phyloP scores from a whole-genome alignment of 228 moss, liverwort and hornwort genomes.

The Sphagnum fallax region DNA sequence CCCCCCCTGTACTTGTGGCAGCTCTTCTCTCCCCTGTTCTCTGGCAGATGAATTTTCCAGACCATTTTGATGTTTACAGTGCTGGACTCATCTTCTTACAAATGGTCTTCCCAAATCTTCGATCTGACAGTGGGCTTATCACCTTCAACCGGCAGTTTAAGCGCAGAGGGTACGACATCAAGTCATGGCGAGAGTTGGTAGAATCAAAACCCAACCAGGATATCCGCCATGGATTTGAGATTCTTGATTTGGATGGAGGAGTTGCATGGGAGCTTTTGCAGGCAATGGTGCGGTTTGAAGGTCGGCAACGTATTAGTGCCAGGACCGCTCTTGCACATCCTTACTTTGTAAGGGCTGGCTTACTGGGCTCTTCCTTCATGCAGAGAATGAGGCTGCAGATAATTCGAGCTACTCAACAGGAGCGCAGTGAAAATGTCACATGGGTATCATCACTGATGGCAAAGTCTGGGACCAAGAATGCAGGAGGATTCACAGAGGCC shows the following conservation, averaged over 20 bases:
- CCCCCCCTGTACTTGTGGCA: slow-evolving; percentile 83
- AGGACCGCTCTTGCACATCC: slow-evolving; percentile 79
- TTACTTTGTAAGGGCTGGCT: slow-evolving; percentile 66
- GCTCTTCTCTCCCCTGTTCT: slow-evolving; percentile 89
- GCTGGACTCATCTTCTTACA: slow-evolving; percentile 87
- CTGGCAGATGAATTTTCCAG: slow-evolving; percentile 99
- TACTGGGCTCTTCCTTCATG: slow-evolving; percentile 56
- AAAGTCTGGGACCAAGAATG: slow-evolving; percentile 73
- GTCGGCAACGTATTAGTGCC: slow-evolving; percentile 78
- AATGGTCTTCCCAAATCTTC: slow-evolving; percentile 89
- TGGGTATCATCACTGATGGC: slow-evolving; percentile 86
- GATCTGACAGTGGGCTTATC: slow-evolving; percentile 79
- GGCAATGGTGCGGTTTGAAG: slow-evolving; percentile 81
- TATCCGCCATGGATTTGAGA: slow-evolving; percentile 77
- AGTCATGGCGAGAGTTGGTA: slow-evolving; percentile 60
- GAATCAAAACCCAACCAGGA: slow-evolving; percentile 63
- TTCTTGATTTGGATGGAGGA: slow-evolving; percentile 83
- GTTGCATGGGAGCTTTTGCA: slow-evolving; percentile 90
- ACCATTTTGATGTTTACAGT: slow-evolving; percentile 92
- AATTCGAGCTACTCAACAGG: slow-evolving; percentile 52
- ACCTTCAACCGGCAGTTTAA: slow-evolving; percentile 96
- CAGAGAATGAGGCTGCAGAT: slow-evolving; percentile 59
- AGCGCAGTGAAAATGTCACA: slow-evolving; percentile 54
- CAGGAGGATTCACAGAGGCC: slow-evolving; percentile 93
- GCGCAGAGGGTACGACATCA: slow-evolving; percentile 78